A percentile compares a stretch with the other conserved stretches of the same genome.
Conservation (phyloP, 75 land plant species). For the Larix kaempferi region DNA sequence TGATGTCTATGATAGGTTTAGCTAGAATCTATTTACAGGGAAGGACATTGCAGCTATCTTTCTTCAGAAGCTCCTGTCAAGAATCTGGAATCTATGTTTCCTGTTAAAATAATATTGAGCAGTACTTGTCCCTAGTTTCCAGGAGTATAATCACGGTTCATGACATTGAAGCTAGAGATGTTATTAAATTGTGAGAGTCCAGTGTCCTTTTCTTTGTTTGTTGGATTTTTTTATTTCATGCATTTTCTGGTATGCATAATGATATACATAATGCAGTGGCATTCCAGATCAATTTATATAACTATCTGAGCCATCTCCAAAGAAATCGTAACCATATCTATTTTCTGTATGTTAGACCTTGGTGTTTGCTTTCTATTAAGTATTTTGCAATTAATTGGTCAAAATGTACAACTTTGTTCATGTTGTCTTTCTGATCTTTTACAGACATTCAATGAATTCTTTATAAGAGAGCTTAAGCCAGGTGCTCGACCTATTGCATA, state of each 20-base stretch:
- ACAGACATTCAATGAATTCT: constrained; percentile 98
- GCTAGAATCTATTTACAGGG: not conserved
- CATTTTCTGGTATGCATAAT: no score
- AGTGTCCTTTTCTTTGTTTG: not conserved
- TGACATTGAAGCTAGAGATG: not conserved
- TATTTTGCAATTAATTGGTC: not conserved
- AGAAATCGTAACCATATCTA: not conserved
- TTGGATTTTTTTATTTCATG: not conserved
- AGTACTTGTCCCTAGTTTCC: not conserved
- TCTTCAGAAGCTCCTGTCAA: not conserved
- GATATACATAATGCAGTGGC: no score
- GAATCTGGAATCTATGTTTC: not conserved
- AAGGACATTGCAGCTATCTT: not conserved
- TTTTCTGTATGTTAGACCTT: not conserved
- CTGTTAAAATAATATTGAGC: not conserved
- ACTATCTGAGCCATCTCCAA: not conserved
- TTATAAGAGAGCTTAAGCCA: constrained; percentile 83
- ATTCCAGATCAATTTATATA: not conserved
- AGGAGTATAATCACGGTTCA: not conserved
- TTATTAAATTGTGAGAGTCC: not conserved
- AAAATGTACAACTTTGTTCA: not conserved
- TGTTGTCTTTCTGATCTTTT: not conserved
- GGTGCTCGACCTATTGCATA: constrained; percentile 73
- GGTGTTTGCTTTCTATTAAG: not conserved
- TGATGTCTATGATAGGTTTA: not conserved